phyloP scores from a whole-genome alignment of 1,284 basidiomycete genomes.

The Boletus semigastroideus region DNA sequence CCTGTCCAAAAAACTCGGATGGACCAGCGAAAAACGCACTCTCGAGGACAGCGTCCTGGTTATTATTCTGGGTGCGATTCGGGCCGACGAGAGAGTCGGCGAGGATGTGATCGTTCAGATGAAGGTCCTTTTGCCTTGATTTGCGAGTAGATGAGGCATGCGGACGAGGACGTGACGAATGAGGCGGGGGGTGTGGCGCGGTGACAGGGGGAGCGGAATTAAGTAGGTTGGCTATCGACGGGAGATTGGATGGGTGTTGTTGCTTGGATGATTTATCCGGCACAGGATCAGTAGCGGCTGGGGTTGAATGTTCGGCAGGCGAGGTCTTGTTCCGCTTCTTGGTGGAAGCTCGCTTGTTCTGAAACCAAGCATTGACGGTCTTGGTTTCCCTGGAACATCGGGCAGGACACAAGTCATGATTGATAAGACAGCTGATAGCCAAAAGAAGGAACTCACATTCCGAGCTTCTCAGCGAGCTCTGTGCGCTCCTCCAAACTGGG shows the following conservation, averaged over 20 bases:
- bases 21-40: conserved; percentile 34
- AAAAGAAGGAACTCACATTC: conserved; percentile 57
- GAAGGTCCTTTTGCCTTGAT: conserved; percentile 34
- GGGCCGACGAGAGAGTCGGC: conserved; percentile 17
- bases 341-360: conserved; percentile 78
- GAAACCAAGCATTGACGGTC: conserved; percentile 82
- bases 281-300: conserved; percentile 9
- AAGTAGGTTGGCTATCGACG: conserved; percentile 46
- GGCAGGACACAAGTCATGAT: conserved; percentile 12
- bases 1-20: conserved; percentile 31
- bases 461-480: conserved; percentile 63
- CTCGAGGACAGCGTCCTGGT: conserved; percentile 26
- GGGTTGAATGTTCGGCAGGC: conserved; percentile 8
- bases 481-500: conserved; percentile 67
- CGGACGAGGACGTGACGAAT: conserved; percentile 28
- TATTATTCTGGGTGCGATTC: conserved; percentile 7
- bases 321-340: conserved; percentile 62
- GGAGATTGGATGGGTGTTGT: conserved; percentile 31
- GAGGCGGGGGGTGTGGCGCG: conserved; percentile 32
- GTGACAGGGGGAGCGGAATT: conserved; percentile 37
- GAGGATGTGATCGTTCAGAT: conserved; percentile 31
- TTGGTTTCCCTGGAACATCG: conserved; percentile 63
- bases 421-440: conserved; percentile 28
- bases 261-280: conserved; percentile 26
- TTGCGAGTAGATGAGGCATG: conserved; percentile 36